phyloP scores from a whole-genome alignment of 2,329 filamentous ascomycete genomes.

The Eurotiales sp. region DNA sequence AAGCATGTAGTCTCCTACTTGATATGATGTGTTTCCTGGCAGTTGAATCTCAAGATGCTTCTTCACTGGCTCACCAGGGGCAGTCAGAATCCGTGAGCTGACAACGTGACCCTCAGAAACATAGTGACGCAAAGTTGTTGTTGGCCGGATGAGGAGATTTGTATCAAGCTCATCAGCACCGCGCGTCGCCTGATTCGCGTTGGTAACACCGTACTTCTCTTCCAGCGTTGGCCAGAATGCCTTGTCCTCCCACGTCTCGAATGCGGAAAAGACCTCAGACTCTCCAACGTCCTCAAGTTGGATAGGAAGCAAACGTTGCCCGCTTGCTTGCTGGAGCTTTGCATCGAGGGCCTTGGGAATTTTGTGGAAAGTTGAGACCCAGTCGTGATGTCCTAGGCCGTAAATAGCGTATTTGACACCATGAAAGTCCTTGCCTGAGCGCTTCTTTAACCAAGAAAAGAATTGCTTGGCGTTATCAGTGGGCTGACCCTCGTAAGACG shows the following conservation, averaged over 20 bases:
- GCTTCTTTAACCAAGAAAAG: constrained; percentile 60
- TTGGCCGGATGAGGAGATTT: too few relatives aligned
- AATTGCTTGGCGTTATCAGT: constrained; percentile 70
- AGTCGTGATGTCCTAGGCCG: constrained; percentile 55
- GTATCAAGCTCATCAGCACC: constrained; percentile 12
- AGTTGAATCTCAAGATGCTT: constrained; percentile 63
- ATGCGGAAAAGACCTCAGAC: constrained; percentile 64
- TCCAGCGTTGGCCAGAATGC: constrained; percentile 43
- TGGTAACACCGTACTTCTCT: constrained; percentile 57
- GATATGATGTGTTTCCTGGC: constrained; percentile 59
- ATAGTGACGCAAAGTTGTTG: too few relatives aligned
- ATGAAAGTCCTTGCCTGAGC: constrained; percentile 50
- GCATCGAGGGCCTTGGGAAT: constrained; percentile 62
- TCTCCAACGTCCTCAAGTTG: constrained; percentile 59
- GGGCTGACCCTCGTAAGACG: constrained; percentile 71
- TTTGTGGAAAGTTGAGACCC: constrained; percentile 59
- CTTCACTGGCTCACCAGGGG: constrained; percentile 40
- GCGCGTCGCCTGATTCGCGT: constrained; percentile 17
- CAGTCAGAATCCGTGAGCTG: constrained; percentile 58
- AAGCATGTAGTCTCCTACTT: constrained; percentile 67
- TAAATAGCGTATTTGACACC: constrained; percentile 58
- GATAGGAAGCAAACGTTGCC: constrained; percentile 45
- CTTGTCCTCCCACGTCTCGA: constrained; percentile 65
- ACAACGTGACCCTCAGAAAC: constrained; percentile 49
- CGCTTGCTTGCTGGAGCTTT: constrained; percentile 50